Conservation (phyloP, 2,329 filamentous ascomycete species). For the Phaeosphaeria sp. region DNA sequence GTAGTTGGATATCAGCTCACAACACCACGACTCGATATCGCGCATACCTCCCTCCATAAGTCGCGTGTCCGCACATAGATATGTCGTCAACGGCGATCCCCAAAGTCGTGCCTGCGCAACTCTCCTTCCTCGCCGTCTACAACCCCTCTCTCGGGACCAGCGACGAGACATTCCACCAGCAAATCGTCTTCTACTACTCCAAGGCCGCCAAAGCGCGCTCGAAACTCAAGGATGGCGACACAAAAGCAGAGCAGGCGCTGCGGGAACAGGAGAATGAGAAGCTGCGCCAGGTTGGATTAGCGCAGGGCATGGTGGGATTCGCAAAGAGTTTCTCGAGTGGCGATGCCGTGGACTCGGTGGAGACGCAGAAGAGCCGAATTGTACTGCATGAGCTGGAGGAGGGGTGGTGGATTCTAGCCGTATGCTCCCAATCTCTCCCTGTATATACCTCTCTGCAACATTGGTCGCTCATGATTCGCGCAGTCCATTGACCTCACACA, state of each 20-base stretch:
- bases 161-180: slow-evolving; percentile 76
- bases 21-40: background rate
- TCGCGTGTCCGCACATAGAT: background rate
- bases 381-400: slow-evolving; percentile 85
- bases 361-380: slow-evolving; percentile 87
- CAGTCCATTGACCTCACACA: slow-evolving; percentile 84
- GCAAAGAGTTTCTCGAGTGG: slow-evolving; percentile 80
- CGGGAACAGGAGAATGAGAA: slow-evolving; percentile 80
- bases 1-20: background rate
- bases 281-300: slow-evolving; percentile 90
- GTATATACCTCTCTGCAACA: background rate
- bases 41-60: background rate
- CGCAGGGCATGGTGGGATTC: slow-evolving; percentile 96
- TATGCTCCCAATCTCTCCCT: slow-evolving; percentile 53
- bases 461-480: background rate
- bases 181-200: slow-evolving; percentile 94
- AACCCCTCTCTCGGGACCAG: slow-evolving; percentile 79
- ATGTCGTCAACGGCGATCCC: slow-evolving; percentile 37
- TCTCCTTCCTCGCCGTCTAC: slow-evolving; percentile 93
- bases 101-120: slow-evolving; percentile 74
- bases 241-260: slow-evolving; percentile 45
- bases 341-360: slow-evolving; percentile 79
- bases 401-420: slow-evolving; percentile 95
- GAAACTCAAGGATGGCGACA: slow-evolving; percentile 34
- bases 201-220: slow-evolving; percentile 39